These are phyloP conservation scores for Perilla frutescens DNA, from an alignment of 257 asterid species.

Conservation along the genomic window DNA sequence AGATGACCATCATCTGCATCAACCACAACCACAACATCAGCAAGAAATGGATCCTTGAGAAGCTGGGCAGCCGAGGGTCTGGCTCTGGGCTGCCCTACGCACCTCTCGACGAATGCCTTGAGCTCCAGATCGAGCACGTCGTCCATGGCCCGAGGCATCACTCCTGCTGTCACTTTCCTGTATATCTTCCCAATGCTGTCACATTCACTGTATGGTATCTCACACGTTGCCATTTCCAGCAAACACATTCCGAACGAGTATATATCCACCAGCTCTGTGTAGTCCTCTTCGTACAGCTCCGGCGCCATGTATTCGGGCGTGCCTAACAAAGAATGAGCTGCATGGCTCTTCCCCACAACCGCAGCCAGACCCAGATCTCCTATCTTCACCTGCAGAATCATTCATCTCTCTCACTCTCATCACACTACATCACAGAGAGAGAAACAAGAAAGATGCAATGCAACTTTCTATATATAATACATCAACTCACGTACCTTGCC, in stretches of 20 bases:
- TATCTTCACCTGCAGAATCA: constrained; percentile 44
- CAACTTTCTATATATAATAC: too few species aligned
- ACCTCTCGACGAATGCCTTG: constrained; percentile 42
- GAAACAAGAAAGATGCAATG: background rate
- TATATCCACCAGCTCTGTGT: constrained; percentile 53
- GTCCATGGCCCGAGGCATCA: constrained; percentile 53
- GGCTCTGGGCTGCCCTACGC: constrained; percentile 47
- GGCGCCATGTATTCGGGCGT: constrained; percentile 63
- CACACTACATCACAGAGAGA: background rate
- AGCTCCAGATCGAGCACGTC: constrained; percentile 39
- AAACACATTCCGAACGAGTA: constrained; percentile 58
- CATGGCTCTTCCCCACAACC: constrained; percentile 49
- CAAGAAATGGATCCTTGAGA: constrained; percentile 54
- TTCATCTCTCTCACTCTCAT: too few species aligned
- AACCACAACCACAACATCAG: constrained; percentile 31
- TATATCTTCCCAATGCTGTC: constrained; percentile 50
- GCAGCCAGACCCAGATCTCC: constrained; percentile 57
- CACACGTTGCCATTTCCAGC: constrained; percentile 55
- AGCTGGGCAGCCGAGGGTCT: constrained; percentile 55
- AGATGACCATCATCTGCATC: background rate
- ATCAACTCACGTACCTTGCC: constrained; percentile 41
- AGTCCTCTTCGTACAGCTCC: constrained; percentile 55
- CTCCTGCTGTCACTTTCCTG: constrained; percentile 53
- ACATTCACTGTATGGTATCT: constrained; percentile 56
- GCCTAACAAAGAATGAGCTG: constrained; percentile 52